A percentile compares a stretch with the other conserved stretches of the same genome.
These are phyloP conservation scores for Garcia nutans DNA, from an alignment of 345 rosid species.

Conservation along the genomic window DNA sequence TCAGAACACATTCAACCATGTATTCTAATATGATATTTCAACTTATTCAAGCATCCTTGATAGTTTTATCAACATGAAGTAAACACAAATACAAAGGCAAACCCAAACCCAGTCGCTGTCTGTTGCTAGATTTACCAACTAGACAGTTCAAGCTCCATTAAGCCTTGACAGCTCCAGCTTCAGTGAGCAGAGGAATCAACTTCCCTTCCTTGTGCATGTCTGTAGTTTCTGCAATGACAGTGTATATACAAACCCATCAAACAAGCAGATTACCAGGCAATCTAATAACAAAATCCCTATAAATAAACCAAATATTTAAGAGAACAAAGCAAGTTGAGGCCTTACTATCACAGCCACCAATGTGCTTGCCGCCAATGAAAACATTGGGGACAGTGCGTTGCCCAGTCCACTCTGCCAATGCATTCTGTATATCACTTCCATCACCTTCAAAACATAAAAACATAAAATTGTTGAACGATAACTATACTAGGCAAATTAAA, in stretches of 20 bases:
- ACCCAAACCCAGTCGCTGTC: background rate
- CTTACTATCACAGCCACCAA: conserved; percentile 82
- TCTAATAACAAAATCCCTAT: background rate
- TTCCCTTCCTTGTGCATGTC: conserved; percentile 52
- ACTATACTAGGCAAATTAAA: no score
- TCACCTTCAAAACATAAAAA: conserved; percentile 55
- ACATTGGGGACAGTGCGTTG: conserved; percentile 72
- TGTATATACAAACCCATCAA: background rate
- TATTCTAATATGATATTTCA: background rate
- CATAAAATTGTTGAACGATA: background rate
- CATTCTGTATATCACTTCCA: conserved; percentile 59
- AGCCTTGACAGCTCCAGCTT: conserved; percentile 63
- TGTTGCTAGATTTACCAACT: conserved; percentile 4
- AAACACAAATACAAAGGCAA: background rate
- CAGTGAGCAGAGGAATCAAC: conserved; percentile 68
- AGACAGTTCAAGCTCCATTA: conserved; percentile 19
- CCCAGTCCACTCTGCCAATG: conserved; percentile 65
- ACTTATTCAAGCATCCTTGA: background rate
- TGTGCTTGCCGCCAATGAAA: conserved; percentile 73
- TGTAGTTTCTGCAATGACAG: conserved; percentile 48
- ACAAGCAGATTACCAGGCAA: background rate
- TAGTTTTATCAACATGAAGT: background rate
- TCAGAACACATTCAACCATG: background rate
- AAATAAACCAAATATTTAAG: background rate
- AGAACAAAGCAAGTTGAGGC: background rate